These are phyloP conservation scores for Heimioporus sp. DNA, from an alignment of 768 basidiomycete species.

Conservation along the genomic window DNA sequence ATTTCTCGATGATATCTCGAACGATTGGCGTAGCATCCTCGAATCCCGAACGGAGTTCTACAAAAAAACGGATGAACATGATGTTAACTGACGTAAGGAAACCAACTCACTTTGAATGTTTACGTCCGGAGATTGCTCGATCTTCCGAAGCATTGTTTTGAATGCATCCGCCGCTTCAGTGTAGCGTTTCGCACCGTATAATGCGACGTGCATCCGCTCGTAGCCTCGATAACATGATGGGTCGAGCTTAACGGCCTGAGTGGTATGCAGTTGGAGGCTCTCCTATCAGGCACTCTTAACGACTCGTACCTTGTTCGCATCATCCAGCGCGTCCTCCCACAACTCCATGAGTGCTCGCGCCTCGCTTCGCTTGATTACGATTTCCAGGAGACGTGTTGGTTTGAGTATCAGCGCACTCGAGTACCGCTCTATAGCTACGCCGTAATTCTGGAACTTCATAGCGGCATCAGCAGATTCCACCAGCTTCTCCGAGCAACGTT, in stretches of 20 bases:
- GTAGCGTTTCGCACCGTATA: neutral
- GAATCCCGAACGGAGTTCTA: neutral
- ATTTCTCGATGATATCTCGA: neutral
- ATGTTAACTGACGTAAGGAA: neutral
- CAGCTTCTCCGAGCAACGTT: neutral
- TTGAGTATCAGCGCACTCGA: neutral
- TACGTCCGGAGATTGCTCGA: neutral
- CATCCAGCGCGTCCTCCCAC: slow-evolving; percentile 1
- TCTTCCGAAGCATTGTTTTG: neutral
- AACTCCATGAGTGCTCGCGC: neutral
- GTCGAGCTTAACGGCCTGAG: neutral
- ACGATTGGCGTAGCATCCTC: neutral
- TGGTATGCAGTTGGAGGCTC: neutral
- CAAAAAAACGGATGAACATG: neutral
- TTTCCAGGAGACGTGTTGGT: rapidly evolving
- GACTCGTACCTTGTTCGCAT: slow-evolving; percentile 8
- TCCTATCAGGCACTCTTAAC: too few species aligned
- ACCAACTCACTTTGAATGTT: neutral
- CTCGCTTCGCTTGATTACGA: slow-evolving; percentile 8
- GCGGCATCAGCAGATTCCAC: slow-evolving; percentile 1
- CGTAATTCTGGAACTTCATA: neutral
- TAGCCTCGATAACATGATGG: neutral
- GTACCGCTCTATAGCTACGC: neutral
- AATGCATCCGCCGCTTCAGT: neutral
- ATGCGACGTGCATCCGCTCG: neutral